Base-by-base conservation (phyloP, 2,329 filamentous ascomycete genomes). In the Aspergillus luchuensis region DNA sequence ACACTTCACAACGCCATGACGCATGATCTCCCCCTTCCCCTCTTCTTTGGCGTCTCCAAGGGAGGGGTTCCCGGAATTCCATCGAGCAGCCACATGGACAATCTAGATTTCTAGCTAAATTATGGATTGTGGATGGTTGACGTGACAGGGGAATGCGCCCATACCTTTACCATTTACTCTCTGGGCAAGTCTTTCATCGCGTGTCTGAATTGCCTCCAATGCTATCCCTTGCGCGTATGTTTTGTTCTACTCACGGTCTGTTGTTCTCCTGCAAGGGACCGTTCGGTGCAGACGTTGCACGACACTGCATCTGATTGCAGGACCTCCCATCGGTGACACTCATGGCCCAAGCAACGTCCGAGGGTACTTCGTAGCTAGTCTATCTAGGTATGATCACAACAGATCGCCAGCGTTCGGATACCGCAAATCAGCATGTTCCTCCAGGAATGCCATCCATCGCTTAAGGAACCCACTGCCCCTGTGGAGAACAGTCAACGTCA, bases 361-460 rank as follows among this genome's bases (percentile, higher is more conserved):
- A 49, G 7, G 7, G n/a, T 50, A 50, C 47, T 33, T 5, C 2
- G 23, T 19, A 15, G 23, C 11, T 43, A 36, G 10, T 28, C 25
- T 28, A 19, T 38, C 47, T 15, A 48, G 25, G 8, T 8, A 17
- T 15, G 30, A 33, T 68, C 61, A 73, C 49, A 77, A 67, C 17
- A 78, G 63, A 52, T 78, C 75, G 33, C 72, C 71, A 10, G 75
- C 71, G 72, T 95, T 90, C 3, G 94, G 92, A 77, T 97, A 98
- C 72, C 95, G 84, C 67, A 98, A 79, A 78, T 98, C 94, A 7
- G 92, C 90, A 70, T 96, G 82, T 65, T 97, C 91, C 76, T 98
- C 94, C 30, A 98, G 81, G 74, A 90, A 94, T 8, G 84, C 85
- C 91, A 97, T 97, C 95, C 94, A 98, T 63, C 84, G 84, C 76